A percentile compares a stretch with the other conserved stretches of the same genome.
Conservation (phyloP, 1,139 yeast genomes). For the Geotrichum fermentans region DNA sequence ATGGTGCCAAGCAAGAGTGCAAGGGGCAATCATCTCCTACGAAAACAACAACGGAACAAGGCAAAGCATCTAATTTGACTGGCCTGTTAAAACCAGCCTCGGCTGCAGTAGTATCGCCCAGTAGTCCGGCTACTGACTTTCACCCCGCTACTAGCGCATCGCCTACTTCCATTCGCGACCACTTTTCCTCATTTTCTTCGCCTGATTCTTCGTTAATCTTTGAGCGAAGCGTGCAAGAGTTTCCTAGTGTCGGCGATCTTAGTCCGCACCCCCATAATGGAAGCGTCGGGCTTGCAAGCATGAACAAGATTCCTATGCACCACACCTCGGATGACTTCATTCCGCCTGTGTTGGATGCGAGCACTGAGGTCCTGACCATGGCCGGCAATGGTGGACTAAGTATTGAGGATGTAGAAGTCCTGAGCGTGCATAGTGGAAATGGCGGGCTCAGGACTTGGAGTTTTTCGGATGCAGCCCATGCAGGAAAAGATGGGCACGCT, state of each 20-base stretch:
- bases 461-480: constrained; percentile 4
- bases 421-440: constrained; percentile 26
- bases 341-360: constrained; percentile 80
- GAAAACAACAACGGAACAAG: too few relatives aligned
- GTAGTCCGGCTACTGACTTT: neutral
- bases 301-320: constrained; percentile 42
- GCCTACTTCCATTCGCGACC: neutral
- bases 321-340: constrained; percentile 62
- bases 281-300: neutral
- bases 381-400: constrained; percentile 44
- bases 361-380: constrained; percentile 56
- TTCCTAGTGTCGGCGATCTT: constrained; percentile 9
- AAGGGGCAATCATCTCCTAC: too few relatives aligned
- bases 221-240: constrained; percentile 41
- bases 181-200: constrained; percentile 20
- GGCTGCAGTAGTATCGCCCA: too few relatives aligned
- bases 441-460: constrained; percentile 8
- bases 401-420: constrained; percentile 64
- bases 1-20: too few relatives aligned
- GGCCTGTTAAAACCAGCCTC: too few relatives aligned
- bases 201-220: constrained; percentile 39
- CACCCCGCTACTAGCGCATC: neutral
- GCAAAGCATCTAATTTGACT: too few relatives aligned
- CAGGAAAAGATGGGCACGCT: neutral
- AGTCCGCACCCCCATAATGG: neutral